These are phyloP conservation scores for Claviceps maximensis DNA, from an alignment of 2,329 filamentous ascomycete genomes.

Conservation along the genomic window DNA sequence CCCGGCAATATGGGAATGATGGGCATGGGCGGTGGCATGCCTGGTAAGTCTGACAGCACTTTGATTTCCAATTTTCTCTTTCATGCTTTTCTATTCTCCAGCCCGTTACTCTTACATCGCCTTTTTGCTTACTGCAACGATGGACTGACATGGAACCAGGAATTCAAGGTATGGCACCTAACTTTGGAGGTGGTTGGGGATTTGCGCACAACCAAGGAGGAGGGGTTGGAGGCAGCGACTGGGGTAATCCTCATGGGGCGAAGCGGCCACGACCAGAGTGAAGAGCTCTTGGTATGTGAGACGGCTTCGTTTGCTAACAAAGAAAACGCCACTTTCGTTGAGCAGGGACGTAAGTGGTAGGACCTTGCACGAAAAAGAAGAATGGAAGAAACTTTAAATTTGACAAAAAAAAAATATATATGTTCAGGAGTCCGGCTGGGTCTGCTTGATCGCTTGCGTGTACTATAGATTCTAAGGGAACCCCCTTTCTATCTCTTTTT, in stretches of 20 bases:
- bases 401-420: background rate
- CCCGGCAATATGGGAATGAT: slow-evolving; percentile 43
- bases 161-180: slow-evolving; percentile 55
- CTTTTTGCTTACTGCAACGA: too few species aligned
- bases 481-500: background rate
- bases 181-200: slow-evolving; percentile 58
- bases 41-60: slow-evolving; percentile 16
- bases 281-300: slow-evolving; percentile 5
- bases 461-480: slow-evolving; percentile 1
- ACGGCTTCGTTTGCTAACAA: background rate
- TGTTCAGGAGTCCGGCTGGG: background rate
- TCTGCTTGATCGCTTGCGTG: slow-evolving; percentile 2
- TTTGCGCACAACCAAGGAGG: slow-evolving; percentile 42
- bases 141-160: slow-evolving; percentile 25
- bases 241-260: slow-evolving; percentile 70
- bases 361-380: too few species aligned
- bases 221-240: slow-evolving; percentile 34
- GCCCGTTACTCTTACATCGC: too few species aligned
- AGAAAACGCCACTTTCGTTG: background rate
- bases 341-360: too few species aligned
- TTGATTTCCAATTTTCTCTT: background rate
- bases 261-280: slow-evolving; percentile 67
- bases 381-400: background rate
- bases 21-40: slow-evolving; percentile 31
- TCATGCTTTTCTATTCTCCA: too few species aligned